Evolutionary conservation across 768 basidiomycete genomes (phyloP), one percentile per base, ranked within the genome.

Genomic region (Leccinum variicolor): DNA sequence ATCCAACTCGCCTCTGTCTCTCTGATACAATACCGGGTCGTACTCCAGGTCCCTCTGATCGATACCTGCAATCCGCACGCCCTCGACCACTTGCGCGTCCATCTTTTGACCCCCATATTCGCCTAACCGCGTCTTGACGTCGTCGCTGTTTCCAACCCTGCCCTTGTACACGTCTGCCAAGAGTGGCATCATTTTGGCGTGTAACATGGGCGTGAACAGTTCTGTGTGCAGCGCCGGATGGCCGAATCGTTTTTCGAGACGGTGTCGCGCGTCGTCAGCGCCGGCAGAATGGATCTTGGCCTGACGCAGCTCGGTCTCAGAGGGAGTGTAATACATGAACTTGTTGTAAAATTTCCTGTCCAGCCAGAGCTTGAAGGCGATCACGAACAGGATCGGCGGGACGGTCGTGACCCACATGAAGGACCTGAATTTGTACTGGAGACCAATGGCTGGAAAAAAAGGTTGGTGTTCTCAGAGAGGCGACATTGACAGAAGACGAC

Each of bases 141-240:
- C 26, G 15, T 15, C 45, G 4, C 85, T 82, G 36, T 69, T 80
- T 9, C 75, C 81, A 53, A 91, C 79, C 70, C 84, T 87, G 63
- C 92, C 92, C 41, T 80, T 74, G 67, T 92, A 94, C 26, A 94
- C 89, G 59, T 92, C 82, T 34, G 77, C 73, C 21, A 94, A 76
- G 23, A 94, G 75, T 7, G 82, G 86, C 82, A 90, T 86, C 89
- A 92, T 89, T 72, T 85, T 87, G 60, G 87, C 85, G 64, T 92
- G 92, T 52, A 94, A 71, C 89, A 92, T 90, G 0, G 90, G 92
- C 6, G 91, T 92, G 74, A 94, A 91, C 48, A 96, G 79, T 53
- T 95, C 92, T 13, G 82, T 74, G 63, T 94, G 85, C 49, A 99
- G 79, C 15, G 94, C 90, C 1, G 97, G 95, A 70, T 99, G 97